Evolutionary conservation across 176 grass and related monocot genomes (phyloP).

Genomic region (Ananas comosus): DNA sequence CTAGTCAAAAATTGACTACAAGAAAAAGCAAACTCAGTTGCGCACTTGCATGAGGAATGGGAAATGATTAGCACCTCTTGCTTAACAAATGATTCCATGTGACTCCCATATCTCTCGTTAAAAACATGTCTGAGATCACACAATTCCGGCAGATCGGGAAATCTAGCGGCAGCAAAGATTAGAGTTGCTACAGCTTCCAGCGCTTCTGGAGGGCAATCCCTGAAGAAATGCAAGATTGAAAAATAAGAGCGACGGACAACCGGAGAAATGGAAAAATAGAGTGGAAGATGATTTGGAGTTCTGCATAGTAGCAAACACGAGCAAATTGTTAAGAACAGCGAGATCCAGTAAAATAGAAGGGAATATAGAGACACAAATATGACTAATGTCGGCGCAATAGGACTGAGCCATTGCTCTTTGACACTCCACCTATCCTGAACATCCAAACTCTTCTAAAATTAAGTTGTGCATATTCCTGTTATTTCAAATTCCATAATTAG

Average conservation of each 20-base stretch:
- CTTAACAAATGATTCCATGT: conserved; percentile 62
- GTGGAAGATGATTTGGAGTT: neutral
- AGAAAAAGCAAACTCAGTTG: conserved; percentile 15
- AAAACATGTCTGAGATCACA: conserved; percentile 68
- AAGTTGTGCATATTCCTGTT: too few species aligned
- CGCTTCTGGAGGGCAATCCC: conserved; percentile 89
- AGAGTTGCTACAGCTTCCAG: conserved; percentile 83
- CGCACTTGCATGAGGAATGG: neutral
- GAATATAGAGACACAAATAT: too few species aligned
- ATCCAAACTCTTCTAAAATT: too few species aligned
- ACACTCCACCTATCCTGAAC: too few species aligned
- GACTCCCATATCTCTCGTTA: conserved; percentile 57
- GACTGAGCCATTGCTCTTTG: too few species aligned
- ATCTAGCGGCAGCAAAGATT: conserved; percentile 91
- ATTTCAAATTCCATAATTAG: too few species aligned
- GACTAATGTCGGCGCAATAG: too few species aligned
- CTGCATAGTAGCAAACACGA: too few species aligned
- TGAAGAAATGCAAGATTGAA: conserved; percentile 27
- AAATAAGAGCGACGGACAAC: conserved; percentile 20
- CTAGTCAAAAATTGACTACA: conserved; percentile 22
- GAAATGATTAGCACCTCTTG: conserved; percentile 48
- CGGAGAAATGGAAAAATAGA: neutral
- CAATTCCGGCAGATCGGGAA: conserved; percentile 81
- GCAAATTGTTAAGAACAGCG: too few species aligned
- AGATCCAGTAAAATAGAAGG: too few species aligned